These are phyloP conservation scores for Schizochytrium sp. DNA, from an alignment of 108 stramenopile genomes.

Conservation along the genomic window DNA sequence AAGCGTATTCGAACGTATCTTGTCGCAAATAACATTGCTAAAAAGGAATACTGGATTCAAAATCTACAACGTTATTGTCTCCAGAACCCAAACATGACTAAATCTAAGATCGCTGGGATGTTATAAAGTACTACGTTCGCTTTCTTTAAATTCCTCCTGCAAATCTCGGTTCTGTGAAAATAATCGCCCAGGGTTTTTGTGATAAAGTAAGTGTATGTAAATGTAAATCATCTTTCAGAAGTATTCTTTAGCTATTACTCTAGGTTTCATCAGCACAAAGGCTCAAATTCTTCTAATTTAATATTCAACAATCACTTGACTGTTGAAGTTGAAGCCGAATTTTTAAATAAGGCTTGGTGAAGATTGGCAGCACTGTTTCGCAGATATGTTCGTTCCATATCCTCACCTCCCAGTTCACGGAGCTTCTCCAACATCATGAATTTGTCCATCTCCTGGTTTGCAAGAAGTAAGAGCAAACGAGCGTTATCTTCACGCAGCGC, in stretches of 20 bases:
- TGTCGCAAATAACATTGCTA: constrained; percentile 35
- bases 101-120: neutral
- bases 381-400: neutral
- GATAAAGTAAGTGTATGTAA: no score
- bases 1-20: constrained; percentile 29
- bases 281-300: no score
- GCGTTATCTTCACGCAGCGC: constrained; percentile 18
- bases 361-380: constrained; percentile 22
- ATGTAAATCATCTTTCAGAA: no score
- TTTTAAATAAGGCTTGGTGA: neutral
- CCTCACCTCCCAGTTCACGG: constrained; percentile 53
- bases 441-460: constrained; percentile 44
- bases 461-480: neutral
- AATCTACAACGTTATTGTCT: neutral
- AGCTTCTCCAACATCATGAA: neutral
- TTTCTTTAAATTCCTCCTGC: neutral
- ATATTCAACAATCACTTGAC: no score
- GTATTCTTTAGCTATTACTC: no score
- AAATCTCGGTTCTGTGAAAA: no score
- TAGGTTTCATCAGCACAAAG: no score
- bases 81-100: neutral
- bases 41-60: constrained; percentile 48
- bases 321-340: neutral
- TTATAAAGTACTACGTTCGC: neutral
- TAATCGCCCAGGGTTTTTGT: no score